Evolutionary conservation across 106 monocot species (phyloP).

Genomic region (Dendrobium officinale): DNA sequence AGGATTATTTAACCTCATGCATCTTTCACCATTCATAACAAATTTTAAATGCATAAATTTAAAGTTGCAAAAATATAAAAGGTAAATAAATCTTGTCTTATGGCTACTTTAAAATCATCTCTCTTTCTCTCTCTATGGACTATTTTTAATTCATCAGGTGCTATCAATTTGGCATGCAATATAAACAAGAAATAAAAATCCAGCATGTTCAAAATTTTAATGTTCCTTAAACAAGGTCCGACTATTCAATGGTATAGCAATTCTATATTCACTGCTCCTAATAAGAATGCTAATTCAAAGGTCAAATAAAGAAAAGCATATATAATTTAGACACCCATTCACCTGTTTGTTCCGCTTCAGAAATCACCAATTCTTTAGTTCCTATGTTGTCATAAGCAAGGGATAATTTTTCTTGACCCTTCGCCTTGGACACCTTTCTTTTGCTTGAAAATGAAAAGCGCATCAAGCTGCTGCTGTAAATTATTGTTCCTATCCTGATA

Average conservation of each 20-base stretch:
- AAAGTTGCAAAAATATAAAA: too few species aligned
- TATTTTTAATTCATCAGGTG: too few species aligned
- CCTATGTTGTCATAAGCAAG: conserved; percentile 10
- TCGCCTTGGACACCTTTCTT: conserved; percentile 45
- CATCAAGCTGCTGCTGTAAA: conserved; percentile 61
- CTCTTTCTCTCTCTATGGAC: too few species aligned
- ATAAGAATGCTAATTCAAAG: not conserved
- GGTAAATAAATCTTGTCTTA: too few species aligned
- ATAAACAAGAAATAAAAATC: not conserved
- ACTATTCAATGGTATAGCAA: not conserved
- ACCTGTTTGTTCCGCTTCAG: conserved; percentile 22
- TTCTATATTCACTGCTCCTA: not conserved
- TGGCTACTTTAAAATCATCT: too few species aligned
- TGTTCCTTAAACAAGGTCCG: not conserved
- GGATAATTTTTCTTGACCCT: conserved; percentile 19
- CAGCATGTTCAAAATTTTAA: not conserved
- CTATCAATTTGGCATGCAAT: too few species aligned
- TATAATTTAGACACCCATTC: not conserved
- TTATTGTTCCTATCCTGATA: conserved; percentile 48
- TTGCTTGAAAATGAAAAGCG: conserved; percentile 52
- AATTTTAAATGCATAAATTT: too few species aligned
- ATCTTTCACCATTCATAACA: too few species aligned
- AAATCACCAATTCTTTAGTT: conserved; percentile 6
- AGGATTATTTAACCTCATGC: too few species aligned
- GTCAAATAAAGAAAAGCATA: not conserved